phyloP scores from a whole-genome alignment of 306 rosid species.

The Pyrus bretschneideri region DNA sequence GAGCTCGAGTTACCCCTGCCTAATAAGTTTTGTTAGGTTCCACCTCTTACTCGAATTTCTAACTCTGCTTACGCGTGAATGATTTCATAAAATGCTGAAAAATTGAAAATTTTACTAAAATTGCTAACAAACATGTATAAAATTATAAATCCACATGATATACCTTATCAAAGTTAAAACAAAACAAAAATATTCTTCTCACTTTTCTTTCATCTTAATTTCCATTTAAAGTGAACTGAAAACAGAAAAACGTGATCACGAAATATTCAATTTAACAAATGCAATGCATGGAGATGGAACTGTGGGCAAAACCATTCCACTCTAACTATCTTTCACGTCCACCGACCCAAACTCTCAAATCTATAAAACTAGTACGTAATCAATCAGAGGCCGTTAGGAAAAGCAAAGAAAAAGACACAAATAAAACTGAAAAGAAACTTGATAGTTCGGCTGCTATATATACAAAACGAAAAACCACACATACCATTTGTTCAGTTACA shows the following conservation, averaged over 20 bases:
- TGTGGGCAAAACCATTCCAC: not conserved
- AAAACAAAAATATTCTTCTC: not conserved
- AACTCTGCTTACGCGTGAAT: no score
- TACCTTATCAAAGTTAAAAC: not conserved
- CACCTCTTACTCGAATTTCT: no score
- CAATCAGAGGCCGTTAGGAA: conserved; percentile 14
- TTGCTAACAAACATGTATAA: not conserved
- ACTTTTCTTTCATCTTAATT: not conserved
- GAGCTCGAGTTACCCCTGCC: no score
- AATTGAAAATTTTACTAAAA: not conserved
- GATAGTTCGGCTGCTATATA: not conserved
- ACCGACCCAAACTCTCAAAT: not conserved
- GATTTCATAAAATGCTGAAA: not conserved
- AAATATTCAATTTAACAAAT: not conserved
- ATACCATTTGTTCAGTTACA: not conserved
- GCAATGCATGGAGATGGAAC: not conserved
- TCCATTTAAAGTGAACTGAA: not conserved
- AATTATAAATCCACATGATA: not conserved
- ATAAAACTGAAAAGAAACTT: conserved; percentile 5
- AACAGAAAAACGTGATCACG: not conserved
- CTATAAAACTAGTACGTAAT: not conserved
- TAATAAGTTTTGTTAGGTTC: no score
- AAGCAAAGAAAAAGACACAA: conserved; percentile 8
- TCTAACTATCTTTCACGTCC: not conserved
- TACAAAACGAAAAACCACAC: not conserved